Base-by-base conservation (phyloP, 306 rosid species). In the Cicer bijugum region DNA sequence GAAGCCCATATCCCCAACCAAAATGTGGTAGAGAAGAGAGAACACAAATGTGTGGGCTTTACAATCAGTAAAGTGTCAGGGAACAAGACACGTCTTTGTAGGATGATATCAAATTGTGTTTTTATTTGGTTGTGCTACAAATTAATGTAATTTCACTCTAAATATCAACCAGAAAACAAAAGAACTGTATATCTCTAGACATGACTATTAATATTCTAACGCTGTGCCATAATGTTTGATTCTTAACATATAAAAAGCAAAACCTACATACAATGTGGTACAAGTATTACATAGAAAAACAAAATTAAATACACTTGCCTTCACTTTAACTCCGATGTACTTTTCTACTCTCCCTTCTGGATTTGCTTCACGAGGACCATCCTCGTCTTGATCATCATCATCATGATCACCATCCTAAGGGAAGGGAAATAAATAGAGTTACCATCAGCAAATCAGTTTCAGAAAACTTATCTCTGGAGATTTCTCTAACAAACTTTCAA, bases 321-420 rank as follows among this genome's bases (percentile, higher is more conserved):
- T 94, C 79, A 94, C 99, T 94, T 91, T 89, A 79, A 91, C 99
- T 58, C 99, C 99, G 70, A 94, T 87, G 85, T 94, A 94, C 83
- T 94, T 94, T 80, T 94, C 97, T 2, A 88, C 96, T 83, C 97
- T 90, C 64, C 96, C 98, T 84, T 89, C 98, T 70, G 80, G 67
- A 83, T 90, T 96, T 72, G 86, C 87, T 83, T 89, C 96, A 20
- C 84, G 91, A 79, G 96, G 91, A 58, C 84, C 93, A 81, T 88
- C 95, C 33, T 91, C 97, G 51, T 89, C 97, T 47, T 81, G 81
- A 69, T 92, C 97, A 76, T 94, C 99, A 71, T 88, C 98, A 69
- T 81, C 94, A 60, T 71, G 90, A 73, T 84, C 92, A 67, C 95
- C 95, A 79, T 94, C 99, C 99, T 94, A 82, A 71, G 9, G 60